A percentile compares a stretch with the other conserved stretches of the same genome.
Conservation (phyloP, 352 stramenopile genomes). For the Phytophthora brassicae region DNA sequence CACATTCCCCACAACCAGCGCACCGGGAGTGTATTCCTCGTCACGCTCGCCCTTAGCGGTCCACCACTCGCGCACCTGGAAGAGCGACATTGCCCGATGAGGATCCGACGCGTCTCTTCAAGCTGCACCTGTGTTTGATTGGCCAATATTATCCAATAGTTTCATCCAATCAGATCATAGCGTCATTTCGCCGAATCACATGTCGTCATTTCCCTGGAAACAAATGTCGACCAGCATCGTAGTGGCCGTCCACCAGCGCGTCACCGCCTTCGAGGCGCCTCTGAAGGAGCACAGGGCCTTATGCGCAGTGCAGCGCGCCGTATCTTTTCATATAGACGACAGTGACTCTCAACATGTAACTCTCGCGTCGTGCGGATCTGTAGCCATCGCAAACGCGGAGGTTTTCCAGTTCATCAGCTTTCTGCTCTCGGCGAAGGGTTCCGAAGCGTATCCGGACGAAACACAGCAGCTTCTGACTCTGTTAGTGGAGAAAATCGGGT, state of each 20-base stretch:
- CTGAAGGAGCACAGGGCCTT: slow-evolving; percentile 32
- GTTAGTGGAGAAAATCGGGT: neutral
- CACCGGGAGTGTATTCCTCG: slow-evolving; percentile 84
- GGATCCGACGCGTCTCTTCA: slow-evolving; percentile 32
- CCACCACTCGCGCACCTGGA: slow-evolving; percentile 91
- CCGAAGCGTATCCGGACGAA: slow-evolving; percentile 25
- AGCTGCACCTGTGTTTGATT: slow-evolving; percentile 1
- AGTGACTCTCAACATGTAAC: too few relatives aligned
- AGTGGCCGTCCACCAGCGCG: slow-evolving; percentile 39
- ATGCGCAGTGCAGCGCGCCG: slow-evolving; percentile 17
- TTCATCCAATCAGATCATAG: slow-evolving; percentile 3
- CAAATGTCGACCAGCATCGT: slow-evolving; percentile 25
- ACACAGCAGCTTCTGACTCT: slow-evolving; percentile 22
- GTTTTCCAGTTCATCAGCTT: slow-evolving; percentile 42
- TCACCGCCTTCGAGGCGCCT: slow-evolving; percentile 50
- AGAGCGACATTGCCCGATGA: slow-evolving; percentile 80
- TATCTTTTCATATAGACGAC: too few relatives aligned
- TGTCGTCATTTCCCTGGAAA: slow-evolving; percentile 4
- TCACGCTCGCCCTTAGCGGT: slow-evolving; percentile 58
- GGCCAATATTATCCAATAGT: too few relatives aligned
- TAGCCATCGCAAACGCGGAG: slow-evolving; percentile 37
- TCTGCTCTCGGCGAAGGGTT: slow-evolving; percentile 28
- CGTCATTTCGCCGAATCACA: slow-evolving; percentile 19
- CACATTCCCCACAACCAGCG: slow-evolving; percentile 81
- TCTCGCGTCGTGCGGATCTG: slow-evolving; percentile 12